phyloP scores from a whole-genome alignment of 139 green algal species.

The Picochlorum sp. region DNA sequence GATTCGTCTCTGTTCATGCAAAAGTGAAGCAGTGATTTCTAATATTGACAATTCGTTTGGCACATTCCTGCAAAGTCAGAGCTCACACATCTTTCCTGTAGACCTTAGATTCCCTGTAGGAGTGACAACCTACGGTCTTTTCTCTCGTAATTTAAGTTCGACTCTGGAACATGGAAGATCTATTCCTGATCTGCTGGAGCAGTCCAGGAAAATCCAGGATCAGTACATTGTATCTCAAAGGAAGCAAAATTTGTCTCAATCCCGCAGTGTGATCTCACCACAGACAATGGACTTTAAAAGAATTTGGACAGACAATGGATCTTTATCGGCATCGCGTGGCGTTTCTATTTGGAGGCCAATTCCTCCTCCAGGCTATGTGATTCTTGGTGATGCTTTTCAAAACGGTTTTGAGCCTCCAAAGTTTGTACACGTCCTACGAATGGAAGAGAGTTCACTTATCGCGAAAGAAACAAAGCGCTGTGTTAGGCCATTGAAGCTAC shows the following conservation, averaged over 20 bases:
- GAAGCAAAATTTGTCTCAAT: background rate
- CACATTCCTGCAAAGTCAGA: too few relatives aligned
- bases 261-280: background rate
- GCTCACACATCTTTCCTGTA: too few relatives aligned
- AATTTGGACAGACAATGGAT: slow-evolving; percentile 21
- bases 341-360: slow-evolving; percentile 78
- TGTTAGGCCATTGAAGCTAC: background rate
- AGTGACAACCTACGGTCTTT: too few relatives aligned
- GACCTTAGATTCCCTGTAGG: too few relatives aligned
- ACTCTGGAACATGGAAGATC: too few relatives aligned
- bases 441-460: background rate
- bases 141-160: too few relatives aligned
- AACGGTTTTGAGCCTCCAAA: slow-evolving; percentile 21
- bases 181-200: too few relatives aligned
- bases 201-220: too few relatives aligned
- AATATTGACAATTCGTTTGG: too few relatives aligned
- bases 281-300: slow-evolving; percentile 27
- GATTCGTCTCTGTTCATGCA: too few relatives aligned
- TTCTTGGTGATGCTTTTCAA: slow-evolving; percentile 66
- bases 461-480: background rate
- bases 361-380: slow-evolving; percentile 60
- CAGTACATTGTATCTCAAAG: too few relatives aligned
- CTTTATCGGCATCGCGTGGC: slow-evolving; percentile 24
- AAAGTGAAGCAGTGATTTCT: too few relatives aligned
- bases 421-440: background rate